phyloP scores from a whole-genome alignment of 108 stramenopile species.

The Nitzschia inconspicua region DNA sequence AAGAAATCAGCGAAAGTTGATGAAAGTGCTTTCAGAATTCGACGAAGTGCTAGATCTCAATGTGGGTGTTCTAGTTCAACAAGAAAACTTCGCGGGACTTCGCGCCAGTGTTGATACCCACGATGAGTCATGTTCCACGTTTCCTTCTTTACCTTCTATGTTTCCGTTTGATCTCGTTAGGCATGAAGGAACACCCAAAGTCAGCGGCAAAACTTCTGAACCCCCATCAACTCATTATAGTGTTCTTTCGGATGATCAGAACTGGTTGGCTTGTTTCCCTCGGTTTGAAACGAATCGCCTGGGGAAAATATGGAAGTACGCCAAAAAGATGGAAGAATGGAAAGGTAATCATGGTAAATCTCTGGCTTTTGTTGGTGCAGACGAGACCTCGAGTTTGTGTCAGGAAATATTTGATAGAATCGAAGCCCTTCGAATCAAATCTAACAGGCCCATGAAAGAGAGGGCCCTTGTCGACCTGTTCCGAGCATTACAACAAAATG shows the following conservation, averaged over 20 bases:
- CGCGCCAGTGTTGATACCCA: constrained; percentile 23
- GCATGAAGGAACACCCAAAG: too few species aligned
- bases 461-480: constrained; percentile 89
- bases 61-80: constrained; percentile 63
- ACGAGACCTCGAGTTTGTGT: constrained; percentile 45
- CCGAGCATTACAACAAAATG: constrained; percentile 73
- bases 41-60: constrained; percentile 73
- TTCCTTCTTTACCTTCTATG: constrained; percentile 26
- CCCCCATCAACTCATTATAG: too few species aligned
- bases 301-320: constrained; percentile 42
- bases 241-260: too few species aligned
- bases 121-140: constrained; percentile 18
- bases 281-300: too few species aligned
- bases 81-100: constrained; percentile 51
- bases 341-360: constrained; percentile 17
- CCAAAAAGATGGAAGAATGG: constrained; percentile 49
- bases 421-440: constrained; percentile 61
- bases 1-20: constrained; percentile 87
- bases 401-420: constrained; percentile 87
- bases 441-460: constrained; percentile 88
- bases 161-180: constrained; percentile 17
- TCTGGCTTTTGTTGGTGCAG: constrained; percentile 40
- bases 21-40: constrained; percentile 75
- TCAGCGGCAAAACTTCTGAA: constrained; percentile 2
- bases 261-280: too few species aligned